These are phyloP conservation scores for Coleophoma crateriformis DNA, from an alignment of 2,329 filamentous ascomycete genomes.

Conservation along the genomic window DNA sequence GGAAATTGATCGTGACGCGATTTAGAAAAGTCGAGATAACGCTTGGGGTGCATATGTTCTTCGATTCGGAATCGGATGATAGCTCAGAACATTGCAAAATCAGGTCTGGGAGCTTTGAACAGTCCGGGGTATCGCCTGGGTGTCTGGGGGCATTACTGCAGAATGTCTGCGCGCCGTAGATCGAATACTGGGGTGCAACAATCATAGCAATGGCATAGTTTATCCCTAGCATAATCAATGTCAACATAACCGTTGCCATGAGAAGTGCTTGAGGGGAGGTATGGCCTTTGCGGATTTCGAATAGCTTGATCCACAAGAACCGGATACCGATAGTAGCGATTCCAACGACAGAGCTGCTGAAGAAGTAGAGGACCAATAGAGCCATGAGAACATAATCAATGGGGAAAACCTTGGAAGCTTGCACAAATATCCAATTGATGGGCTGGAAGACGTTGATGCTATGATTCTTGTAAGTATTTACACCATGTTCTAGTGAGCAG, in stretches of 20 bases:
- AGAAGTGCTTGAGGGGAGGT: constrained; percentile 90
- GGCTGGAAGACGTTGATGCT: constrained; percentile 92
- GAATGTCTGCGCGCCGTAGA: constrained; percentile 90
- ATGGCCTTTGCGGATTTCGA: constrained; percentile 82
- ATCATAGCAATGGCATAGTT: constrained; percentile 93
- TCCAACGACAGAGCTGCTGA: constrained; percentile 81
- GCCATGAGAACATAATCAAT: constrained; percentile 90
- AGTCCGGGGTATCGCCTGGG: constrained; percentile 67
- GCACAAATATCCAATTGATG: constrained; percentile 82
- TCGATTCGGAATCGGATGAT: constrained; percentile 63
- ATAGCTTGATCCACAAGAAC: constrained; percentile 92
- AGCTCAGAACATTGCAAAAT: constrained; percentile 80
- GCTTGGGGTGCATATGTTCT: constrained; percentile 81
- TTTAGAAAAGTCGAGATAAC: constrained; percentile 92
- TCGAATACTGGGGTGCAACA: constrained; percentile 92
- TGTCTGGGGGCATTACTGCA: constrained; percentile 67
- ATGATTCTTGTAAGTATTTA: constrained; percentile 14
- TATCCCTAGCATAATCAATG: constrained; percentile 81
- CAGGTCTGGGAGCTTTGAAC: constrained; percentile 62
- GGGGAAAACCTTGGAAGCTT: constrained; percentile 78
- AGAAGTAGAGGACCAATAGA: constrained; percentile 78
- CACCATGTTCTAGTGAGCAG: neutral
- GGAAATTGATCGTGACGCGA: constrained; percentile 87
- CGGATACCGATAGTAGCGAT: constrained; percentile 85
- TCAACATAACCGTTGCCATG: constrained; percentile 84